Evolutionary conservation across 768 basidiomycete genomes (phyloP).

Genomic region (Austroboletus festivus): DNA sequence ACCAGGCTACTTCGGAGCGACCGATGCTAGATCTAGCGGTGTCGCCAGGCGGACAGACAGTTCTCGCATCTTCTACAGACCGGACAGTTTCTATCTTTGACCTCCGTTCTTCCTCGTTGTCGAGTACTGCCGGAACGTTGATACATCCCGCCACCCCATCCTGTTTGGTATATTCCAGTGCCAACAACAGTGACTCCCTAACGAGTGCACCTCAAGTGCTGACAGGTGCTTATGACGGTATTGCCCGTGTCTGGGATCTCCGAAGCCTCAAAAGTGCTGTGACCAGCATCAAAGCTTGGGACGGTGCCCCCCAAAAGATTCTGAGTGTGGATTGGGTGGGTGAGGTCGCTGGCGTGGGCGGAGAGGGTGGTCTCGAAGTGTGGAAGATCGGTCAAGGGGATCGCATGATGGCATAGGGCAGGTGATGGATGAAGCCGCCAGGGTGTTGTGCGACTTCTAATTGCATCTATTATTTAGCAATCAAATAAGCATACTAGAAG

Average conservation of each 20-base stretch:
- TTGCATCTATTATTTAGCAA: too few relatives aligned
- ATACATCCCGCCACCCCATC: constrained; percentile 67
- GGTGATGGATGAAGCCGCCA: too few relatives aligned
- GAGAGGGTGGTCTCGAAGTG: constrained; percentile 62
- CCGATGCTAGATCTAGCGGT: constrained; percentile 68
- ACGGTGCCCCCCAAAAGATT: constrained; percentile 49
- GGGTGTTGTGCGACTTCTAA: too few relatives aligned
- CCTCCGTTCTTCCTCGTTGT: constrained; percentile 44
- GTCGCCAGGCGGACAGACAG: constrained; percentile 39
- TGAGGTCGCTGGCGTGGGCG: constrained; percentile 56
- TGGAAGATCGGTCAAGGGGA: constrained; percentile 49
- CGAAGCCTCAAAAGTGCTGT: constrained; percentile 65
- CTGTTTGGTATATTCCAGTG: constrained; percentile 40
- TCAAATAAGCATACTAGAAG: too few relatives aligned
- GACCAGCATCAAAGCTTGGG: constrained; percentile 60
- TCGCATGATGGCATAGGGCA: too few relatives aligned
- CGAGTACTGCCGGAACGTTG: constrained; percentile 42
- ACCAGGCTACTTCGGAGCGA: constrained; percentile 65
- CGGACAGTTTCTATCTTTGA: constrained; percentile 72
- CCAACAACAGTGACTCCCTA: constrained; percentile 1
- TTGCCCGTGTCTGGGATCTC: constrained; percentile 76
- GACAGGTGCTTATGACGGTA: constrained; percentile 76
- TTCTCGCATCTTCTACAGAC: constrained; percentile 69
- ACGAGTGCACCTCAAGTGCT: constrained; percentile 46
- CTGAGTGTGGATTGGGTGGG: constrained; percentile 56